Percentiles rank a stretch among this genome's conserved stretches.
These are phyloP conservation scores for Boletus subparvulus DNA, from an alignment of 768 basidiomycete genomes.

Conservation along the genomic window DNA sequence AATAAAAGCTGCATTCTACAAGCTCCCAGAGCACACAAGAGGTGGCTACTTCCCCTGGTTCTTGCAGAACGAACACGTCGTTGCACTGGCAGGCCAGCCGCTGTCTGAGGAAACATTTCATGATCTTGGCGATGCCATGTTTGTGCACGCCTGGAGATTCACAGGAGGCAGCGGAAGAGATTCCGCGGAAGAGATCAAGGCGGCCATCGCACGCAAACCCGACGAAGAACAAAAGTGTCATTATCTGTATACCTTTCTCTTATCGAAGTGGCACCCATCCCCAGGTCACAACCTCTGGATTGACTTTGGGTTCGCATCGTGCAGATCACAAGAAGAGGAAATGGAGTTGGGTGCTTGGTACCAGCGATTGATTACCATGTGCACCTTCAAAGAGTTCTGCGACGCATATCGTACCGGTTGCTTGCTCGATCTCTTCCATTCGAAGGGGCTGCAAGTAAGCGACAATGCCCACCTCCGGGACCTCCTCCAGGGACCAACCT, in stretches of 20 bases:
- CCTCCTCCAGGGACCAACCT: background rate
- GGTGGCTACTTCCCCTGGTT: constrained; percentile 2
- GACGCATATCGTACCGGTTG: background rate
- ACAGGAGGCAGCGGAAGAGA: constrained; percentile 1
- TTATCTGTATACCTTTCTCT: background rate
- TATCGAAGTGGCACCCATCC: background rate
- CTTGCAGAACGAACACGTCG: constrained; percentile 2
- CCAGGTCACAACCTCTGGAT: background rate
- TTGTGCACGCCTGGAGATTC: background rate
- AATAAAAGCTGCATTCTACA: background rate
- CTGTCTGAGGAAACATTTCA: background rate
- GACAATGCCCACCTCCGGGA: background rate
- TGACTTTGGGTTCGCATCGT: constrained; percentile 3
- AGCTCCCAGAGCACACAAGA: background rate
- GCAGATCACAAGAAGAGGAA: background rate
- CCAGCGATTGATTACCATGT: background rate
- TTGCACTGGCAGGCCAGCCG: background rate
- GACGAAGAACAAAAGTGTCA: background rate
- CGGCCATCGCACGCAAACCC: background rate
- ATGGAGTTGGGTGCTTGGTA: background rate
- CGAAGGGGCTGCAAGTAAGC: background rate
- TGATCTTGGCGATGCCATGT: background rate
- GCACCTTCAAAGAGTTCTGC: constrained; percentile 2
- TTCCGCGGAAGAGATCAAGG: background rate
- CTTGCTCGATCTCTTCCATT: background rate